A percentile compares a stretch with the other conserved stretches of the same genome.
phyloP scores from a whole-genome alignment of 1,284 basidiomycete genomes.

The Waitea zeae region DNA sequence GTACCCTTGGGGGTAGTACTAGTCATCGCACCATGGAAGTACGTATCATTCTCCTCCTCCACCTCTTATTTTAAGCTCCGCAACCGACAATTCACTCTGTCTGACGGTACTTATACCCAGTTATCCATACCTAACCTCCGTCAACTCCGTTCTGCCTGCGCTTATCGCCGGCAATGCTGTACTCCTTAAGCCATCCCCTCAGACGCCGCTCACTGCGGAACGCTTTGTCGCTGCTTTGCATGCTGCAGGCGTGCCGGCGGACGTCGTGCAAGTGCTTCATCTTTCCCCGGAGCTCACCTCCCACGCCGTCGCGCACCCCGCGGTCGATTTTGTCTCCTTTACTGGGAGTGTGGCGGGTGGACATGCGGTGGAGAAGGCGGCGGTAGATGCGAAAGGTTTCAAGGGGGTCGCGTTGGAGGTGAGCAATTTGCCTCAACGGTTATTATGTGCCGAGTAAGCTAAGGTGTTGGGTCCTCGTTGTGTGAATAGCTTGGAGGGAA shows the following conservation, averaged over 20 bases:
- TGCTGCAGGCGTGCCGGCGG: constrained; percentile 61
- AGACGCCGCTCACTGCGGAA: constrained; percentile 81
- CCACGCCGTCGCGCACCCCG: constrained; percentile 46
- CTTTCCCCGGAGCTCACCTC: constrained; percentile 51
- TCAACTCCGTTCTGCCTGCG: constrained; percentile 85
- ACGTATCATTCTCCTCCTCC: constrained; percentile 11
- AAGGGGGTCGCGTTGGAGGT: constrained; percentile 71
- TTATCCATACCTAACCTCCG: constrained; percentile 76
- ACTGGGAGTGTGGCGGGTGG: constrained; percentile 74
- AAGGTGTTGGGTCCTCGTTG: neutral
- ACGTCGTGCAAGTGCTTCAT: constrained; percentile 66
- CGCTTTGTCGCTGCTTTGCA: constrained; percentile 54
- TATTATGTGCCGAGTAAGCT: neutral
- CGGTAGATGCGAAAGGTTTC: constrained; percentile 47
- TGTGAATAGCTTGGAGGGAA: constrained; percentile 78
- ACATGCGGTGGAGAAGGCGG: constrained; percentile 42
- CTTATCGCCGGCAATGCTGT: constrained; percentile 81
- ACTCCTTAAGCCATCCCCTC: constrained; percentile 86
- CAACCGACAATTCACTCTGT: too few relatives aligned
- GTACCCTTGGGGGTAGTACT: constrained; percentile 80
- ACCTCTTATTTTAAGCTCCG: neutral
- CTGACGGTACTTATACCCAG: too few relatives aligned
- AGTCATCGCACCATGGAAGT: constrained; percentile 87
- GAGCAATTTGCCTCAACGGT: too few relatives aligned
- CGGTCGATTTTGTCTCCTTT: constrained; percentile 75